A percentile compares a stretch with the other conserved stretches of the same genome.
phyloP scores from a whole-genome alignment of 2,329 filamentous ascomycete genomes.

The Leptographium wingfieldii region DNA sequence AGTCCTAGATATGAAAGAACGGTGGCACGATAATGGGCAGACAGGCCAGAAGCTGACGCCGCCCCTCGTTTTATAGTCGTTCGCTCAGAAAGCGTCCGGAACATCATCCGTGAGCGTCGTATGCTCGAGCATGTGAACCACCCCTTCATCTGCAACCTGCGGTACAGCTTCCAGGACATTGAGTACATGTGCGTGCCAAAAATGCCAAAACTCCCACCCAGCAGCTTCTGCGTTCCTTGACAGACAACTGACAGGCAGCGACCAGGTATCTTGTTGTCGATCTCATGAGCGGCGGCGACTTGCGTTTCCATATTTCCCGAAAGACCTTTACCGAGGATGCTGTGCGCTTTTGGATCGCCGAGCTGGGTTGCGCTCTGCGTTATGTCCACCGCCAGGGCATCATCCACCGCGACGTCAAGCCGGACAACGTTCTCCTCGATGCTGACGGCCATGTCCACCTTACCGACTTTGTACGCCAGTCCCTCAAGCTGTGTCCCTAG shows the following conservation, averaged over 20 bases:
- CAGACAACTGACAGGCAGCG: conserved; percentile 28
- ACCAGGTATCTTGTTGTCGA: conserved; percentile 95
- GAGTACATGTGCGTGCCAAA: conserved; percentile 60
- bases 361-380: conserved; percentile 79
- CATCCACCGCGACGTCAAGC: conserved; percentile 84
- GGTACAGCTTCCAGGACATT: conserved; percentile 98
- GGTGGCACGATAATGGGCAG: background rate
- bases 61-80: conserved; percentile 51
- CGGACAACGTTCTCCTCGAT: conserved; percentile 81
- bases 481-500: conserved; percentile 6
- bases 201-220: conserved; percentile 25
- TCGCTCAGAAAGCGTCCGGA: conserved; percentile 91
- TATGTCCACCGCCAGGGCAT: conserved; percentile 81
- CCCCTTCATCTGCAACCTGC: conserved; percentile 93
- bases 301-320: conserved; percentile 93
- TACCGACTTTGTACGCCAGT: conserved; percentile 73
- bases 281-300: conserved; percentile 92
- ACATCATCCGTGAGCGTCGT: conserved; percentile 91
- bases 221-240: background rate
- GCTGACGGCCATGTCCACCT: conserved; percentile 90
- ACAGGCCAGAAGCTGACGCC: background rate
- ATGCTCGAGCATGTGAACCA: conserved; percentile 99
- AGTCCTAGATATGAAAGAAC: background rate
- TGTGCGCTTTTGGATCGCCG: conserved; percentile 91
- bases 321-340: conserved; percentile 98